Percentiles rank a stretch among this genome's conserved stretches.
Evolutionary conservation across 192 early-diverging fungal genomes (phyloP).

Genomic region (Rhizophagus clarus): DNA sequence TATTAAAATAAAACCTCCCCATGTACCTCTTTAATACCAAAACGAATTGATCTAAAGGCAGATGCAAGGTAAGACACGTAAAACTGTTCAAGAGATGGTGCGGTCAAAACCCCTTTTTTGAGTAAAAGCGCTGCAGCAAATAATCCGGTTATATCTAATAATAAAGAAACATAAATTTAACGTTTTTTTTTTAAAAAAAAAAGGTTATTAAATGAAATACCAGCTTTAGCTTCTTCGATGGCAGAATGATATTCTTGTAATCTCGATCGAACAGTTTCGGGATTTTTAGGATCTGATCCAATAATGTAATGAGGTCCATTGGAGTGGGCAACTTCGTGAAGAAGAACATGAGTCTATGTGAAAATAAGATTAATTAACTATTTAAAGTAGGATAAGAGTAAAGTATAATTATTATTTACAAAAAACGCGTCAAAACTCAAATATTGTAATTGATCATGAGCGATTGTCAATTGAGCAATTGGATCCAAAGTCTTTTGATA

Average conservation of each 20-base stretch:
- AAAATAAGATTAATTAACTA: background rate
- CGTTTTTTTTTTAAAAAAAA: constrained; percentile 51
- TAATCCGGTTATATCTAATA: background rate
- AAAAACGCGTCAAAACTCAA: constrained; percentile 73
- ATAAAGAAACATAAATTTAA: constrained; percentile 14
- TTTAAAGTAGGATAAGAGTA: background rate
- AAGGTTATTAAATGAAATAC: constrained; percentile 17
- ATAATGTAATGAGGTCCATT: constrained; percentile 67
- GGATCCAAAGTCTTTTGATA: constrained; percentile 63
- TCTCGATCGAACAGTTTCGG: constrained; percentile 63
- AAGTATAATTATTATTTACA: constrained; percentile 27
- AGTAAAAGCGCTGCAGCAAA: constrained; percentile 45
- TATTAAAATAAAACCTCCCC: too few relatives aligned
- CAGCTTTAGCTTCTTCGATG: constrained; percentile 79
- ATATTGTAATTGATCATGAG: constrained; percentile 52
- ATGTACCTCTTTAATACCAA: constrained; percentile 55
- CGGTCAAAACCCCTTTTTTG: constrained; percentile 57
- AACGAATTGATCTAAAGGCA: constrained; percentile 71
- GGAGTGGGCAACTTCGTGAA: constrained; percentile 75
- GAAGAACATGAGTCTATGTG: constrained; percentile 52
- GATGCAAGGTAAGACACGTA: constrained; percentile 75
- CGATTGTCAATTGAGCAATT: constrained; percentile 60
- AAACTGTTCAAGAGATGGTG: constrained; percentile 62
- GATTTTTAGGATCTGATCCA: constrained; percentile 45
- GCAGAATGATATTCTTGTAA: constrained; percentile 71